Evolutionary conservation across 306 rosid species (phyloP), one percentile per base, ranked within the genome.

Genomic region (Nissolia schottii): DNA sequence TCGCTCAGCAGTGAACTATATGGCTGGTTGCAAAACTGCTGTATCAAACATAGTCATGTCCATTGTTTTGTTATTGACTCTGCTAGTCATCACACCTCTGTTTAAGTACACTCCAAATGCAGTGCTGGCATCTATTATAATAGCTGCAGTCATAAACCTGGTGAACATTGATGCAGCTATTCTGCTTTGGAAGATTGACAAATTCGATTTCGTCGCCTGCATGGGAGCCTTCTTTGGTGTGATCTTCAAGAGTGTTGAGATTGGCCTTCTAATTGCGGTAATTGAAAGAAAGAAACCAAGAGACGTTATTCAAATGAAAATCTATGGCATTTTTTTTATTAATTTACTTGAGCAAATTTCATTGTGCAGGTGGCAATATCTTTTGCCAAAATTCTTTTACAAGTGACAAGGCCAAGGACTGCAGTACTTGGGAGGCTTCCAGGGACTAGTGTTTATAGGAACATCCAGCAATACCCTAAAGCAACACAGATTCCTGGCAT

Each of bases 201-300:
- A 89, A 20, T 75, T 87, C 0, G 96, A 89, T 67, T 89, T 89
- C 29, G 28, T 78, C 3, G 90, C 90, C 11, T 89, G 96, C 78
- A 72, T 89, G 85, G 92, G 96, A 46, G 96, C 96, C 65, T 89
- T 89, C 81, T 78, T 85, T n/a, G 96, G 96, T 1, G 96, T 89
- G n/a, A 60, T 89, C 12, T 89, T 89, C 55, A 58, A 81, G 7
- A 83, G 84, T 2, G 92, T 89, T 4, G 97, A 89, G 82, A 87
- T 94, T n/a, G 98, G 98, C 34, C 91, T 94, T 64, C 78, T 94
- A 15, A 80, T 94, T 20, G 97, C 97, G 40, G 96, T 89, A 86
- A 71, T n/a, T 27, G 5, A 20, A 60, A 71, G 88, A 83, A 82
- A 83, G 0, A 55, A 32, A 54, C 37, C 8, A 28, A 53, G 4